phyloP scores from a whole-genome alignment of 768 basidiomycete genomes.

The Boletus subparvulus region DNA sequence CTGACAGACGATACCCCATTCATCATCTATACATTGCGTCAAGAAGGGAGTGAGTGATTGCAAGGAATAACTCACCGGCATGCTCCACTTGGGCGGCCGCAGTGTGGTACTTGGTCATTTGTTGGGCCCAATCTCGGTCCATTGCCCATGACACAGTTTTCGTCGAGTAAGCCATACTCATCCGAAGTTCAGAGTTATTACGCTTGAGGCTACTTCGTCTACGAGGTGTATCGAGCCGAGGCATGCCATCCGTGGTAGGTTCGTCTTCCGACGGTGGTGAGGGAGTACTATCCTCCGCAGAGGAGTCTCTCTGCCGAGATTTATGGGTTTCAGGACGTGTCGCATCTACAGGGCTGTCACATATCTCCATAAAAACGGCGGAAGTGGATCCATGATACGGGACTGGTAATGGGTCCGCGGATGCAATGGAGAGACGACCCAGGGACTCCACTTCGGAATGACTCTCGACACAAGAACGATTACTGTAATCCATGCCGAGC shows the following conservation, averaged over 20 bases:
- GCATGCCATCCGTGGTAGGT: conserved; percentile 27
- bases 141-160: conserved; percentile 81
- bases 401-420: conserved; percentile 46
- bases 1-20: conserved; percentile 57
- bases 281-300: conserved; percentile 21
- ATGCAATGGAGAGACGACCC: conserved; percentile 31
- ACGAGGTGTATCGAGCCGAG: conserved; percentile 39
- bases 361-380: conserved; percentile 30
- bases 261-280: conserved; percentile 37
- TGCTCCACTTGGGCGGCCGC: conserved; percentile 42
- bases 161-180: conserved; percentile 49
- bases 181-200: conserved; percentile 43
- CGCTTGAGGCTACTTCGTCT: conserved; percentile 68
- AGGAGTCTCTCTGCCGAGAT: conserved; percentile 13
- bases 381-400: conserved; percentile 43
- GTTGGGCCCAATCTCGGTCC: conserved; percentile 57
- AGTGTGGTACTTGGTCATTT: conserved; percentile 49
- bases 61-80: conserved; percentile 31
- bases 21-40: conserved; percentile 42
- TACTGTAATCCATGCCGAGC: conserved; percentile 10
- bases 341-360: conserved; percentile 33
- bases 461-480: conserved; percentile 15
- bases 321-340: conserved; percentile 12
- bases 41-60: neutral
- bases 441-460: conserved; percentile 27